Base-by-base conservation (phyloP, 768 basidiomycete species). In the Megacollybia marginata region DNA sequence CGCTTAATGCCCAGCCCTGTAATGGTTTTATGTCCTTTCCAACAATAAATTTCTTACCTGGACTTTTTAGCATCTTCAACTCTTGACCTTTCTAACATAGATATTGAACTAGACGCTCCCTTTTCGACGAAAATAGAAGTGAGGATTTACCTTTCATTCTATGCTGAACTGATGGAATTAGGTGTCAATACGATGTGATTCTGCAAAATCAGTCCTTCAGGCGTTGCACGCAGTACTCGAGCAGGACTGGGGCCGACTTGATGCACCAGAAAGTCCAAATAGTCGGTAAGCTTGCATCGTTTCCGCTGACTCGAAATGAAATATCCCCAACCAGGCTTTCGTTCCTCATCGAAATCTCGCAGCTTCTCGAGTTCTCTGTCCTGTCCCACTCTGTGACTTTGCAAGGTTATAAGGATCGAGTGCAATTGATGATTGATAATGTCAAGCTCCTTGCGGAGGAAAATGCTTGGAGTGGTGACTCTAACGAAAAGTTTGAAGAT, bases 111-210 rank as follows among this genome's bases (percentile, higher is more conserved):
- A 13, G 44, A 44, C 28, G 44, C 32, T 36, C 19, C 33, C 10
- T 33, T 47, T 42, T 50, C 44, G 12, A 34, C 15, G 12, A 50
- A 50, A 35, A 46, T 50, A 13, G 45, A 50, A 12, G 49, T 50
- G 28, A 5, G n/a, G 13, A 11, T 18, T 8, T 15, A 40, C 38
- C 44, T 19, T 44, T 23, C 28, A 3, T 23, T 44, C 15, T 15
- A 5, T 44, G 5, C 15, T 44, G 44, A 44, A 23, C 44, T 31
- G 4, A 44, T 9, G 38, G 18, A 13, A 4, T 9, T 44, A 44
- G 44, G 23, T 13, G 5, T 16, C 5, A 5, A 16, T 28, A 19
- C 44, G 44, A 16, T 13, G 23, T 13, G 44, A 44, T 16, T n/a
- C 44, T 19, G 44, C 23, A 16, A n/a, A 31, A 13, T 19, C 18